Conservation (phyloP, 2,329 filamentous ascomycete genomes). For the Ascochyta viciae-villosae region DNA sequence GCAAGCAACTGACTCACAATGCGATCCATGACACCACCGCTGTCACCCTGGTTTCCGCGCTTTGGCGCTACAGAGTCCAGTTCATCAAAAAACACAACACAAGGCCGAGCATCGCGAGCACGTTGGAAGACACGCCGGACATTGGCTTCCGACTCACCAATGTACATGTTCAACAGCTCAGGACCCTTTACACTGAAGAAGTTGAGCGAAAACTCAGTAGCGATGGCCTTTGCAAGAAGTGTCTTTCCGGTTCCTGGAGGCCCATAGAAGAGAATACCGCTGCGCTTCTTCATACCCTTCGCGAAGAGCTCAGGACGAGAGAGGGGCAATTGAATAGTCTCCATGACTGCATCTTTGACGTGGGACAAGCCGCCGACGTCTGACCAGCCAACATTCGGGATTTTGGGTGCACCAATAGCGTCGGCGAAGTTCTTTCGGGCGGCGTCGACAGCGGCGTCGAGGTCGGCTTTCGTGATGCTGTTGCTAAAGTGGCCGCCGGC, state of each 20-base stretch:
- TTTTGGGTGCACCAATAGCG: slow-evolving; percentile 95
- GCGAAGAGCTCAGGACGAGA: slow-evolving; percentile 93
- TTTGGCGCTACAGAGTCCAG: slow-evolving; percentile 94
- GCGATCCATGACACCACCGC: slow-evolving; percentile 96
- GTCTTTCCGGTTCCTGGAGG: slow-evolving; percentile 93
- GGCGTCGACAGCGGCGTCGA: slow-evolving; percentile 91
- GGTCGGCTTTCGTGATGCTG: slow-evolving; percentile 81
- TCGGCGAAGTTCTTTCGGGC: slow-evolving; percentile 98
- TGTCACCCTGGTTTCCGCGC: slow-evolving; percentile 95
- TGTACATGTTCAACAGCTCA: slow-evolving; percentile 94
- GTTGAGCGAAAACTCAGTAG: slow-evolving; percentile 91
- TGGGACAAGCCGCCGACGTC: slow-evolving; percentile 93
- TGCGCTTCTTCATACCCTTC: slow-evolving; percentile 97
- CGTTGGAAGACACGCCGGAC: slow-evolving; percentile 88
- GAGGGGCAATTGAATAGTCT: slow-evolving; percentile 93
- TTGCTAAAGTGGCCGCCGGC: slow-evolving; percentile 82
- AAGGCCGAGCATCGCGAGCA: slow-evolving; percentile 83
- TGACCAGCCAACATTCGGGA: slow-evolving; percentile 95
- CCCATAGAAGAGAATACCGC: slow-evolving; percentile 90
- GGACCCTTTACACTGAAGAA: slow-evolving; percentile 95
- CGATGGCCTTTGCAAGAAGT: slow-evolving; percentile 89
- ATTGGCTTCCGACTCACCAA: slow-evolving; percentile 92
- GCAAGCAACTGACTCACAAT: slow-evolving; percentile 95
- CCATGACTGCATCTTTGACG: slow-evolving; percentile 95
- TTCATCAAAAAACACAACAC: slow-evolving; percentile 93